A percentile compares a stretch with the other conserved stretches of the same genome.
Evolutionary conservation across 1,284 basidiomycete species (phyloP).

Genomic region (Trametes pubescens): DNA sequence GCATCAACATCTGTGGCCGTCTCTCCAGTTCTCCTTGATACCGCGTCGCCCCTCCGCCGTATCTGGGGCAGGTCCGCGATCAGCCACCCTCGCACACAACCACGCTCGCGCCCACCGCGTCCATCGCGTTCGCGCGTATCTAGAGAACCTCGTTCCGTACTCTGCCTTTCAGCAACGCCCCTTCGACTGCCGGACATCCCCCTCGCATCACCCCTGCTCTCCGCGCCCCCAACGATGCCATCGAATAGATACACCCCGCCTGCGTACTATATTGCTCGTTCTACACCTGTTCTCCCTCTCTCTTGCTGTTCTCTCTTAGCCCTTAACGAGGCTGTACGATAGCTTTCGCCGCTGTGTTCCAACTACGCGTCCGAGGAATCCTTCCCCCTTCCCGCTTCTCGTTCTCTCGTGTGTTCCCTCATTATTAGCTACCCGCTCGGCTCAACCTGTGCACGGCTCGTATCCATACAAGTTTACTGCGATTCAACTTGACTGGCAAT

Average conservation of each 20-base stretch:
- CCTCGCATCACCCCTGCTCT: too few relatives aligned
- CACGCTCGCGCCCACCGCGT: background rate
- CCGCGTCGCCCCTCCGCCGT: too few relatives aligned
- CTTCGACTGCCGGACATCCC: background rate
- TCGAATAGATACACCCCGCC: too few relatives aligned
- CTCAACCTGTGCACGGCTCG: background rate
- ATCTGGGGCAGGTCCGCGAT: too few relatives aligned
- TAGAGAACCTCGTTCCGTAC: background rate
- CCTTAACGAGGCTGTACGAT: slow-evolving; percentile 6
- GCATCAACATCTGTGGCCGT: too few relatives aligned
- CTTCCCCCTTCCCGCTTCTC: background rate
- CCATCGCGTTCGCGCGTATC: background rate
- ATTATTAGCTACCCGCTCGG: background rate
- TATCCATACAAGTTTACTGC: too few relatives aligned
- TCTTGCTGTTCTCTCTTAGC: background rate
- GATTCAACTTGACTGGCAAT: too few relatives aligned
- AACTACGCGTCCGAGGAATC: background rate
- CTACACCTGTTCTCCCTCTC: background rate
- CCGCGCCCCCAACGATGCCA: too few relatives aligned
- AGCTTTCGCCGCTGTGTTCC: background rate
- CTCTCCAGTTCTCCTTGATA: too few relatives aligned
- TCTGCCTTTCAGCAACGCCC: background rate
- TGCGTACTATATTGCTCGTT: too few relatives aligned
- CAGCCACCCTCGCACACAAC: too few relatives aligned
- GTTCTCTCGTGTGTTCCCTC: background rate